phyloP scores from a whole-genome alignment of 2,329 filamentous ascomycete species.

The Alternaria ventricosa region DNA sequence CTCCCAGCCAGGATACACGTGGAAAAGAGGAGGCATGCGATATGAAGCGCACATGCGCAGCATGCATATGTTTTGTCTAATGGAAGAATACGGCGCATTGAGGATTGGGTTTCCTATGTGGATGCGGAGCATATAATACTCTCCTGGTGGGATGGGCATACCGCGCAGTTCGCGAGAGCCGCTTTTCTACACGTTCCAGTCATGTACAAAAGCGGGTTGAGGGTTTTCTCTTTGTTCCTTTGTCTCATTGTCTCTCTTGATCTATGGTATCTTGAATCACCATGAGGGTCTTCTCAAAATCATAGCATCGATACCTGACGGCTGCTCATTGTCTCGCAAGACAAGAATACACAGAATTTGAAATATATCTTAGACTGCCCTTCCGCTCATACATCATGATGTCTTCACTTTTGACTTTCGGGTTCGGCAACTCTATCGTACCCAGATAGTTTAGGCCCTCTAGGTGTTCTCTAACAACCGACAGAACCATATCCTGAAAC shows the following conservation, averaged over 20 bases:
- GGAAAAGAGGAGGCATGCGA: slow-evolving; percentile 22
- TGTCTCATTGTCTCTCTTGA: slow-evolving; percentile 10
- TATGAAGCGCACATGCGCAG: slow-evolving; percentile 13
- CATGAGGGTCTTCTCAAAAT: slow-evolving; percentile 17
- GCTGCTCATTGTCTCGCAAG: slow-evolving; percentile 16
- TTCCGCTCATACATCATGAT: slow-evolving; percentile 2
- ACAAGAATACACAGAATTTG: slow-evolving; percentile 30
- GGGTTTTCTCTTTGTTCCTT: slow-evolving; percentile 17
- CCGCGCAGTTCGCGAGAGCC: slow-evolving; percentile 23
- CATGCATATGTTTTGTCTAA: slow-evolving; percentile 18
- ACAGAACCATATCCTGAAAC: neutral
- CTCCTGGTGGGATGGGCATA: slow-evolving; percentile 20
- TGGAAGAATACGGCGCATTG: slow-evolving; percentile 20
- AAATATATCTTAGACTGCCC: slow-evolving; percentile 27
- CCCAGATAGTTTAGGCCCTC: neutral
- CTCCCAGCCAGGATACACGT: slow-evolving; percentile 21
- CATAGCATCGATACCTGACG: slow-evolving; percentile 22
- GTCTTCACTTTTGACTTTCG: neutral
- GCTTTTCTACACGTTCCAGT: slow-evolving; percentile 17
- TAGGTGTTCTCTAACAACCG: slow-evolving; percentile 4
- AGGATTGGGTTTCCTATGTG: slow-evolving; percentile 12
- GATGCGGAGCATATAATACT: slow-evolving; percentile 26
- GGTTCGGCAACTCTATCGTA: neutral
- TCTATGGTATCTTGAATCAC: slow-evolving; percentile 23
- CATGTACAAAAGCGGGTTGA: slow-evolving; percentile 43